Base-by-base conservation (phyloP, 495 filamentous ascomycete species). In the Gamarada debralockiae region DNA sequence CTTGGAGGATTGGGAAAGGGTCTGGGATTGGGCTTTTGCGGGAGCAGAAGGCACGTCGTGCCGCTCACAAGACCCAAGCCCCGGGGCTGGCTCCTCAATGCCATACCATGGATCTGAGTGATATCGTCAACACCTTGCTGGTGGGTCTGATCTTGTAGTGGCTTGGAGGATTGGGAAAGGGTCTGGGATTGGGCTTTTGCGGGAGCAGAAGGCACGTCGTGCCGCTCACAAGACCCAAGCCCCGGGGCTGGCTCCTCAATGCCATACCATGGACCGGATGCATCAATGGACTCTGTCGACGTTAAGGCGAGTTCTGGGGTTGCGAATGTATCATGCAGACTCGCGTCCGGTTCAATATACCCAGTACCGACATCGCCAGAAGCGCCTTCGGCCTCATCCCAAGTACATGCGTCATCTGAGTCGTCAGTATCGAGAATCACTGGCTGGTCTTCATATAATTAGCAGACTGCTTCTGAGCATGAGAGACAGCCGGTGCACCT, bases 381-480 rank as follows among this genome's bases (percentile, higher is more conserved):
- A 56, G 47, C 31, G 53, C 20, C 53, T 50, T 50, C 37, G 39
- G 39, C 53, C 53, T 50, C 21, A 44, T 45, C 47, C 41, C 34
- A 17, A 56, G 47, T 39, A 47, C 25, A 15, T 50, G 38, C 40
- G 13, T 53, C 24, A 51, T 44, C 38, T 45, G 21, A 21, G 7
- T 50, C 47, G 38, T 51, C 27, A 51, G 45, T 23, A 46, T 50
- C 47, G 41, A 56, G 53, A 45, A 41, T 50, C 33, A 56, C 27
- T 51, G 34, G 53, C 20, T 56, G 53, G 50, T 44, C 39, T 45
- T 37, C n/a, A 27, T 47, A 13, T 25, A 23, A 45, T 56, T 50
- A 56, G 47, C 25, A 17, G 3, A 23, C 31, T 41, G 51, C 42
- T 54, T 33, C 41, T 45, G 13, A 0, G 47, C 22, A 50, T 10